A percentile compares a stretch with the other conserved stretches of the same genome.
phyloP scores from a whole-genome alignment of 192 early-diverging fungal species.

The Coemansia sp. region DNA sequence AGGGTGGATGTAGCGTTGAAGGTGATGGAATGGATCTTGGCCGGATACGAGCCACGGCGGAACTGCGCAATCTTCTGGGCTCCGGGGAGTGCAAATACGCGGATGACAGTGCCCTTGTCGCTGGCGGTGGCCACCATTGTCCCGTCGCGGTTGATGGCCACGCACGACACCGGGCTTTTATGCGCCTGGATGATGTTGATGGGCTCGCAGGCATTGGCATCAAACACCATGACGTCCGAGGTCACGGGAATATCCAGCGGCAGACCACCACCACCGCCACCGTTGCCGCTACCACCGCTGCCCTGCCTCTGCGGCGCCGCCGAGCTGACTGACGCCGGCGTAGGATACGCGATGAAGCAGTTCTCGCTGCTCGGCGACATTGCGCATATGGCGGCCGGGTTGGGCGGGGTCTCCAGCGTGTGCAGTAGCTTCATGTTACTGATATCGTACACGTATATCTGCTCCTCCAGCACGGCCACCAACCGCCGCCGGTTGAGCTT shows the following conservation, averaged over 20 bases:
- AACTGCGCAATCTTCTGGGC: constrained; percentile 91
- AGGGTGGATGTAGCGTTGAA: constrained; percentile 66
- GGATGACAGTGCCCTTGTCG: constrained; percentile 98
- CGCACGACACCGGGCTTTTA: constrained; percentile 84
- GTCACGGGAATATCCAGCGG: constrained; percentile 53
- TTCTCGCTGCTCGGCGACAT: constrained; percentile 92
- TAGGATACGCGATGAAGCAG: constrained; percentile 94
- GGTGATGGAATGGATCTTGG: constrained; percentile 87
- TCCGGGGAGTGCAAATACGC: constrained; percentile 87
- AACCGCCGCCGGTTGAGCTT: constrained; percentile 94
- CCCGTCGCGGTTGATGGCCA: constrained; percentile 90
- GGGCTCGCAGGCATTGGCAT: constrained; percentile 83
- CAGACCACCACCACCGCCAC: background rate
- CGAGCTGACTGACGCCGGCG: constrained; percentile 63
- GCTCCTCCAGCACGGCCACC: constrained; percentile 93
- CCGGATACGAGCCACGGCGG: constrained; percentile 89
- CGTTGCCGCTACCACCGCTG: background rate
- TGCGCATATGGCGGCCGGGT: constrained; percentile 85
- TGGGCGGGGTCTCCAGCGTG: constrained; percentile 93
- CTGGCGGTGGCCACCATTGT: constrained; percentile 91
- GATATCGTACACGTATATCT: constrained; percentile 96
- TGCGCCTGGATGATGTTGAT: constrained; percentile 95
- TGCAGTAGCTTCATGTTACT: constrained; percentile 97
- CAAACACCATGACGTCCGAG: constrained; percentile 80
- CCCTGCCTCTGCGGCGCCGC: constrained; percentile 56